Evolutionary conservation across 345 rosid genomes (phyloP).

Genomic region (Sonneratia caseolaris): DNA sequence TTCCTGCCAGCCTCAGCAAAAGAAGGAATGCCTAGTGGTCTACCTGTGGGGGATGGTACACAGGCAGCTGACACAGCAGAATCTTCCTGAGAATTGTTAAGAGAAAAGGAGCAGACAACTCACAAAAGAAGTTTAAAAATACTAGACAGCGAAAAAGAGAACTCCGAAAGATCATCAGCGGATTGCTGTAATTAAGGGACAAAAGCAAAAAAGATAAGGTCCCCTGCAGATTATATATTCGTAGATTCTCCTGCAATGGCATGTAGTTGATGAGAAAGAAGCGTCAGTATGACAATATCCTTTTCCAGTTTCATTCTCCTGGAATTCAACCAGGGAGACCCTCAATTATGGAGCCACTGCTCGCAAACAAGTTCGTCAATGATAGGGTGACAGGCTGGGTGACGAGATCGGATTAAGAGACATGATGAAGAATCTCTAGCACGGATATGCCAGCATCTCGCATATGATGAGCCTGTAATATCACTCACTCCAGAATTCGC

Average conservation of each 20-base stretch:
- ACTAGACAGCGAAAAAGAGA: background rate
- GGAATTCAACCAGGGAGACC: background rate
- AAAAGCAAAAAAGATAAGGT: background rate
- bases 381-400: no score
- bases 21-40: background rate
- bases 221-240: background rate
- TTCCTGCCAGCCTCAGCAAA: background rate
- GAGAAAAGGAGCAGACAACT: background rate
- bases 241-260: background rate
- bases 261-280: background rate
- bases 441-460: background rate
- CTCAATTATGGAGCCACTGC: no score
- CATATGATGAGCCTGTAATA: background rate
- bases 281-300: background rate
- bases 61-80: background rate
- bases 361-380: no score
- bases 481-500: no score
- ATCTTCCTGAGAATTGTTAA: background rate
- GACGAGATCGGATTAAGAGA: background rate
- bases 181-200: background rate
- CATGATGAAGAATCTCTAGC: background rate
- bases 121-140: background rate
- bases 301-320: background rate
- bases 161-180: no score
- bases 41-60: background rate